Conservation (phyloP, 2,329 filamentous ascomycete genomes). For the Penicillium sp. region DNA sequence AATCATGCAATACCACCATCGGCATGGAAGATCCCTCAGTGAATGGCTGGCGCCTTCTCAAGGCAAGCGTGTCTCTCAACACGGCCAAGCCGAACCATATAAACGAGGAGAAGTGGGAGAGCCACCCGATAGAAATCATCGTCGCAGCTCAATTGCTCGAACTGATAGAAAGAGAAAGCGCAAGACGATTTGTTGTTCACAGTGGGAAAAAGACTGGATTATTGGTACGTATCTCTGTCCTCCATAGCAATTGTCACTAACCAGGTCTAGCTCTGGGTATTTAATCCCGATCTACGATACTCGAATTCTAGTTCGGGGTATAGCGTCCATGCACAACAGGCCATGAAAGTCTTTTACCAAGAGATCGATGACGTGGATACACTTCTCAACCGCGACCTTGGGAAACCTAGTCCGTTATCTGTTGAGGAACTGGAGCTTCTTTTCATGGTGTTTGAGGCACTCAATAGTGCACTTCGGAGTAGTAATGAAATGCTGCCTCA, state of each 20-base stretch:
- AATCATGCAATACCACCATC: slow-evolving; percentile 27
- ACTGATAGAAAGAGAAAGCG: slow-evolving; percentile 51
- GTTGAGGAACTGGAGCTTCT: slow-evolving; percentile 48
- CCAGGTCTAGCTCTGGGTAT: slow-evolving; percentile 51
- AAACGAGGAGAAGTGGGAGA: slow-evolving; percentile 30
- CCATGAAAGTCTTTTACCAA: slow-evolving; percentile 55
- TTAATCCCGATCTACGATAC: slow-evolving; percentile 55
- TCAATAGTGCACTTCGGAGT: slow-evolving; percentile 32
- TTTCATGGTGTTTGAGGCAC: slow-evolving; percentile 33
- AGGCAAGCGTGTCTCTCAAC: slow-evolving; percentile 40
- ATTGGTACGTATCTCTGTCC: slow-evolving; percentile 28
- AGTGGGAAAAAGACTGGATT: slow-evolving; percentile 30
- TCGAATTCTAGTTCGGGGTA: slow-evolving; percentile 42
- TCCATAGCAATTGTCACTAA: neutral
- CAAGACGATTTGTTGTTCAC: slow-evolving; percentile 52
- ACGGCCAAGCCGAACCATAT: slow-evolving; percentile 20
- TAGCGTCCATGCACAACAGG: slow-evolving; percentile 40
- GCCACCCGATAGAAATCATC: slow-evolving; percentile 33
- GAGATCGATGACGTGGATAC: slow-evolving; percentile 27
- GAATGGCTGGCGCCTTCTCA: slow-evolving; percentile 47
- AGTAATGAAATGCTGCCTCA: slow-evolving; percentile 45
- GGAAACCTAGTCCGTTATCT: slow-evolving; percentile 37
- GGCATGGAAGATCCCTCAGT: slow-evolving; percentile 39
- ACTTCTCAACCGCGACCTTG: slow-evolving; percentile 34
- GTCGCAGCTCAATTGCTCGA: slow-evolving; percentile 53